phyloP scores from a whole-genome alignment of 768 basidiomycete species.

The Xerocomellus chrysenteron region DNA sequence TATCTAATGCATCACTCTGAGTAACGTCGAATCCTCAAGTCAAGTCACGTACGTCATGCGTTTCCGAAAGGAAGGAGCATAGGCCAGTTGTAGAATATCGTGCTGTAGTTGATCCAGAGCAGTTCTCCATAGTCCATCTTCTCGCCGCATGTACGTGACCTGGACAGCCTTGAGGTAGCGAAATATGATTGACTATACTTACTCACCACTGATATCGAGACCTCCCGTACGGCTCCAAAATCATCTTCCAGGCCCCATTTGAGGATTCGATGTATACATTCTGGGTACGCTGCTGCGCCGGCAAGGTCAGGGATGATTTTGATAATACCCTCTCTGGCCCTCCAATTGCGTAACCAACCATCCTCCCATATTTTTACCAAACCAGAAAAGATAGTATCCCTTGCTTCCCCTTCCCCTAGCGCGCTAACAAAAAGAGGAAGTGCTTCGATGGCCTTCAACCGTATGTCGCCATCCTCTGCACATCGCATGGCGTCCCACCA shows the following conservation, averaged over 20 bases:
- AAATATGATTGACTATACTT: slow-evolving; percentile 9
- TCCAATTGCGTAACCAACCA: slow-evolving; percentile 67
- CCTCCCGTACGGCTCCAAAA: slow-evolving; percentile 84
- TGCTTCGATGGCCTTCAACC: slow-evolving; percentile 69
- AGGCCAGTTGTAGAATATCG: slow-evolving; percentile 45
- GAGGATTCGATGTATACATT: slow-evolving; percentile 54
- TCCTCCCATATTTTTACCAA: slow-evolving; percentile 57
- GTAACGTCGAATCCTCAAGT: slow-evolving; percentile 10
- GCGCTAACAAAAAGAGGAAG: slow-evolving; percentile 55
- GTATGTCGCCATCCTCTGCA: slow-evolving; percentile 64
- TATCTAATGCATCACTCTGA: slow-evolving; percentile 48
- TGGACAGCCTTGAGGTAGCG: slow-evolving; percentile 29
- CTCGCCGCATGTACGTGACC: slow-evolving; percentile 48
- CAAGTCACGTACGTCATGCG: slow-evolving; percentile 65
- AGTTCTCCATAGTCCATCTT: slow-evolving; percentile 36
- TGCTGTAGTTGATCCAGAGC: slow-evolving; percentile 38
- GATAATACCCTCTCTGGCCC: slow-evolving; percentile 72
- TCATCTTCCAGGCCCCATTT: slow-evolving; percentile 66
- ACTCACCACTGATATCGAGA: slow-evolving; percentile 65
- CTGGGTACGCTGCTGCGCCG: slow-evolving; percentile 42
- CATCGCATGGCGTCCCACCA: slow-evolving; percentile 61
- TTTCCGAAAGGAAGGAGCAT: slow-evolving; percentile 50
- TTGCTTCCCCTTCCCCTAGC: slow-evolving; percentile 47
- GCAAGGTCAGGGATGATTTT: slow-evolving; percentile 53
- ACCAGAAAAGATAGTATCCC: slow-evolving; percentile 44